A percentile compares a stretch with the other conserved stretches of the same genome.
These are phyloP conservation scores for Mentha longifolia DNA, from an alignment of 257 asterid species.

Conservation along the genomic window DNA sequence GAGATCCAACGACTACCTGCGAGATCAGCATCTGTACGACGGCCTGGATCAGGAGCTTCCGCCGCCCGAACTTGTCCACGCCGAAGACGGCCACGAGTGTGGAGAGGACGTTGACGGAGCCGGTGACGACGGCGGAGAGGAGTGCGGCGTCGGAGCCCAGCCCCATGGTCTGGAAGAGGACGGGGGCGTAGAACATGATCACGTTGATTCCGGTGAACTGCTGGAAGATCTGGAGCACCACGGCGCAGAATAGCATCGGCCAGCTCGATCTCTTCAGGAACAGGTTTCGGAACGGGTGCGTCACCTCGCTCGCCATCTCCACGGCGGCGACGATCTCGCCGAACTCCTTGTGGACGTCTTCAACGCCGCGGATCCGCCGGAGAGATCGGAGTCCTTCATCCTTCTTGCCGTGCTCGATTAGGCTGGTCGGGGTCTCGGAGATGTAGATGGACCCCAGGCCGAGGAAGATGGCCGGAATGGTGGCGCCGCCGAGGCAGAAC, in stretches of 20 bases:
- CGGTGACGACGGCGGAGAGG: conserved; percentile 55
- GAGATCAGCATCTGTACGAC: conserved; percentile 48
- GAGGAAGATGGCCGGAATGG: conserved; percentile 51
- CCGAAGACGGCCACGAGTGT: conserved; percentile 45
- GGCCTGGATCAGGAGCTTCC: conserved; percentile 43
- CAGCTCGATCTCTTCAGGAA: conserved; percentile 30
- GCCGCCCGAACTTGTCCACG: conserved; percentile 51
- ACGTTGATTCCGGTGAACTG: conserved; percentile 65
- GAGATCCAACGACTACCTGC: conserved; percentile 40
- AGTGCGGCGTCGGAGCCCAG: conserved; percentile 45
- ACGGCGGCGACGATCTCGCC: conserved; percentile 40
- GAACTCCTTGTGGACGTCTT: conserved; percentile 48
- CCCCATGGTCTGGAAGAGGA: conserved; percentile 59
- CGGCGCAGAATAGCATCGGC: conserved; percentile 34
- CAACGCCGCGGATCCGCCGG: conserved; percentile 40
- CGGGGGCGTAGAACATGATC: no score
- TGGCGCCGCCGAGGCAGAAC: conserved; percentile 53
- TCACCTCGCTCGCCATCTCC: conserved; percentile 34
- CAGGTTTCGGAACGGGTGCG: conserved; percentile 45
- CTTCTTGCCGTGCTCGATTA: conserved; percentile 48
- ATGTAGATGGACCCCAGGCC: conserved; percentile 55
- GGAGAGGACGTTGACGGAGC: conserved; percentile 35
- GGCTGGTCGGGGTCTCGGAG: conserved; percentile 59
- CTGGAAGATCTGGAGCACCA: conserved; percentile 48
- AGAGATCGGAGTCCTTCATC: conserved; percentile 40